Evolutionary conservation across 371 early-diverging fungal genomes (phyloP), one percentile per base, ranked within the genome.

Genomic region (Apophysomyces elegans): DNA sequence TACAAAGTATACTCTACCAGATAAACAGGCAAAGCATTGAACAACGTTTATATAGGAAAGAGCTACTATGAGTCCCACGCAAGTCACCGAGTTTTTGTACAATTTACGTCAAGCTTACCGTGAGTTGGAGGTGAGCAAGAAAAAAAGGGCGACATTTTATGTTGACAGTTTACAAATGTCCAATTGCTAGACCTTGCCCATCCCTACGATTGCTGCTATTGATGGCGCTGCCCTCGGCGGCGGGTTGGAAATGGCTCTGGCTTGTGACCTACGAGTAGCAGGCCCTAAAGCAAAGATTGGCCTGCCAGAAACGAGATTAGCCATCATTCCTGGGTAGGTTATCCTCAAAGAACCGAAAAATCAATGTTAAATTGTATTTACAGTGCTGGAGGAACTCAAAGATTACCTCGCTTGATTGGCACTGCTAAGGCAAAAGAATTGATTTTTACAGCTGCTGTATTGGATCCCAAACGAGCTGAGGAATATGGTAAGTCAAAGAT

Each of bases 161-260:
- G 1, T 11, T 8, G 13, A 6, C 8, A 11, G 11, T 64, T 56
- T 4, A 45, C 18, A 32, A 12, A 39, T 43, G n/a, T 6, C 26
- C 14, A 7, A 21, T 18, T 4, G 62, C 41, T 21, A 93, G 91
- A 84, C 91, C 0, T 74, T 98, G 39, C 95, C 95, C 3, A 86
- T 93, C 58, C 97, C 99, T 14, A 97, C 99, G 2, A 97, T 98
- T 68, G 95, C 97, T 7, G 94, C 92, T 35, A 88, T 98, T 66
- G 96, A 98, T 69, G 99, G 99, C 5, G 93, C 94, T 39, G 97
- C 98, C 1, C 83, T 98, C 9, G 99, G 98, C 11, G 99, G 98
- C 32, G 99, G 98, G 8, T 79, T 97, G 59, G 98, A 98, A 76
- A 82, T 98, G 79, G 95, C 98, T 5, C 79, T 98, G 16, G 92